phyloP scores from a whole-genome alignment of 2,329 filamentous ascomycete species.

The Bipolaris zeicola region DNA sequence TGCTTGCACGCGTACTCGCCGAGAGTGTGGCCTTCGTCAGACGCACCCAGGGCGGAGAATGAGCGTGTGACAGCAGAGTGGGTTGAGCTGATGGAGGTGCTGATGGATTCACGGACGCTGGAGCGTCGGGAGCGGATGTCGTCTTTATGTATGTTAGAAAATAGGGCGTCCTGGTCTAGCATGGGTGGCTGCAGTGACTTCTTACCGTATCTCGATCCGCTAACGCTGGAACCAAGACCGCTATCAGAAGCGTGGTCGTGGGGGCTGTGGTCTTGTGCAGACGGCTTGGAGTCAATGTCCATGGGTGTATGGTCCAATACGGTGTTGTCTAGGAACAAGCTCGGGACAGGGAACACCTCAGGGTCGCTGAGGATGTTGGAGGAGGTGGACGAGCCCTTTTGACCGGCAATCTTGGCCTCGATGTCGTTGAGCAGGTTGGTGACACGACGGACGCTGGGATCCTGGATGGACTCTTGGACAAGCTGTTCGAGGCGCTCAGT shows the following conservation, averaged over 20 bases:
- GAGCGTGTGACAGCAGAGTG: constrained; percentile 54
- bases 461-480: constrained; percentile 53
- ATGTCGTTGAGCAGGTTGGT: constrained; percentile 53
- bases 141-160: constrained; percentile 46
- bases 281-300: constrained; percentile 52
- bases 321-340: constrained; percentile 50
- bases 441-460: constrained; percentile 53
- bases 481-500: constrained; percentile 56
- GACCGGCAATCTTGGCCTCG: constrained; percentile 51
- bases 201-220: constrained; percentile 57
- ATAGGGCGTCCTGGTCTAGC: constrained; percentile 21
- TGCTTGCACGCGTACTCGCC: constrained; percentile 73
- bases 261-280: constrained; percentile 43
- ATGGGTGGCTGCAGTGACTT: constrained; percentile 22
- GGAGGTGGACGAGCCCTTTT: constrained; percentile 37
- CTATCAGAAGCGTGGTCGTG: constrained; percentile 82
- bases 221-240: constrained; percentile 82
- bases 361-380: constrained; percentile 54
- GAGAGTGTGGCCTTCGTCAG: constrained; percentile 61
- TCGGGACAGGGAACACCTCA: constrained; percentile 56
- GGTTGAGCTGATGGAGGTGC: constrained; percentile 45
- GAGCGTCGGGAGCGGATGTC: constrained; percentile 35
- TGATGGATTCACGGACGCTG: constrained; percentile 43
- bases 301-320: constrained; percentile 44
- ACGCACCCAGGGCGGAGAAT: constrained; percentile 47